Evolutionary conservation across 2,329 filamentous ascomycete species (phyloP).

Genomic region (Paecilomyces variotii): DNA sequence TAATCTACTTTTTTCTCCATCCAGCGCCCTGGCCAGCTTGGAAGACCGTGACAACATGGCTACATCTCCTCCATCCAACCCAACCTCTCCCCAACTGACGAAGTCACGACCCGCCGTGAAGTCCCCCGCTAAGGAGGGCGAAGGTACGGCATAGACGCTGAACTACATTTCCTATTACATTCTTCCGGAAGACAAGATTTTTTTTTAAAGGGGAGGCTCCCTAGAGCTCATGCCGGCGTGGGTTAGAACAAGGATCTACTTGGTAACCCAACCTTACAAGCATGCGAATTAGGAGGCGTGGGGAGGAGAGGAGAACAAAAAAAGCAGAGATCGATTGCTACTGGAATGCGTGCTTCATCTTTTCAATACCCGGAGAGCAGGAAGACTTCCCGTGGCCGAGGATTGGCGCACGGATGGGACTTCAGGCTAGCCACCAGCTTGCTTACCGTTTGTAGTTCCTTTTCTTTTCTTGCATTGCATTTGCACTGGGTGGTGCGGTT

Average conservation of each 20-base stretch:
- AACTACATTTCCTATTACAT: neutral
- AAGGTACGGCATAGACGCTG: slow-evolving; percentile 30
- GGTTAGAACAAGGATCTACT: neutral
- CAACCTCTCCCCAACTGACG: slow-evolving; percentile 38
- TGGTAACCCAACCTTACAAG: neutral
- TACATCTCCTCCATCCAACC: slow-evolving; percentile 41
- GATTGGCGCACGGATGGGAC: slow-evolving; percentile 3
- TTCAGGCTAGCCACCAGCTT: slow-evolving; percentile 13
- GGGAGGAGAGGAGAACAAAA: slow-evolving; percentile 1
- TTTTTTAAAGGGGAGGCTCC: neutral
- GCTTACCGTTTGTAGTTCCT: slow-evolving; percentile 9
- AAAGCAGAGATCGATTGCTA: slow-evolving; percentile 7
- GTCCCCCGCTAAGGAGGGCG: slow-evolving; percentile 35
- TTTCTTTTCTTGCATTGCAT: slow-evolving; percentile 7
- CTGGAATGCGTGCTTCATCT: slow-evolving; percentile 21
- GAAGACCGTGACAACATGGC: slow-evolving; percentile 40
- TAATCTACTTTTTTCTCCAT: slow-evolving; percentile 1
- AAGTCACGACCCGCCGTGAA: slow-evolving; percentile 39
- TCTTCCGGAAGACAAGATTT: slow-evolving; percentile 29
- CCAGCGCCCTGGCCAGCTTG: slow-evolving; percentile 40
- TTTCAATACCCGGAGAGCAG: slow-evolving; percentile 21
- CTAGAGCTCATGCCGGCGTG: neutral
- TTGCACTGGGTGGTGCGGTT: slow-evolving; percentile 13
- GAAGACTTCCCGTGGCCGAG: slow-evolving; percentile 2
- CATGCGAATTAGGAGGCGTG: neutral